Conservation (phyloP, 139 green algal genomes). For the Chlorella ohadii region DNA sequence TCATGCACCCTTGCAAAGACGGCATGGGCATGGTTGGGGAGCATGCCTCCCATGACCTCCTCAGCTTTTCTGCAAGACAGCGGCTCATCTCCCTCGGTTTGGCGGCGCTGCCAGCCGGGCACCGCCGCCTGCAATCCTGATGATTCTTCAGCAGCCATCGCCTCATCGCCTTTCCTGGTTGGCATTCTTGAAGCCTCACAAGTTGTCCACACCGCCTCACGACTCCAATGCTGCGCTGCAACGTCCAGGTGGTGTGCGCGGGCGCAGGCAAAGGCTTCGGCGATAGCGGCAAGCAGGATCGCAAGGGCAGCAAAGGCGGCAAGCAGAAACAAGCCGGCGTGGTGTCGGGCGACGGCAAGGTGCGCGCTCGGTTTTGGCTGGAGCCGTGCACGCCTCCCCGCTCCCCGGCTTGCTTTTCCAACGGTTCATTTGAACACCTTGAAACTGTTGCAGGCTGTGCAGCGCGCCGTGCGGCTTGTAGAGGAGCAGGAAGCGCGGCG, state of each 20-base stretch:
- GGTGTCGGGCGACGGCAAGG: constrained; percentile 22
- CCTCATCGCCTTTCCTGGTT: too few species aligned
- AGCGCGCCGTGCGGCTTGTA: constrained; percentile 28
- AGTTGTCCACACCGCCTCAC: too few species aligned
- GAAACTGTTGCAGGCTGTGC: constrained; percentile 1
- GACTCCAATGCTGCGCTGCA: not conserved
- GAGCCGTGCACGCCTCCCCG: not conserved
- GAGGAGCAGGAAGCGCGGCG: constrained; percentile 15
- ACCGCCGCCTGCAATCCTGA: too few species aligned
- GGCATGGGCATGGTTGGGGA: too few species aligned
- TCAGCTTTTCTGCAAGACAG: too few species aligned
- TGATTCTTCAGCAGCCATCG: too few species aligned
- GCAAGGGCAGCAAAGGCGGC: not conserved
- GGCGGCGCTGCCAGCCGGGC: too few species aligned
- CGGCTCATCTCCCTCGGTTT: too few species aligned
- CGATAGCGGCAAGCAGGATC: not conserved
- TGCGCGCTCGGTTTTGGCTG: not conserved
- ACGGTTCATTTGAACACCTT: not conserved
- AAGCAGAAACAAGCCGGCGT: constrained; percentile 12
- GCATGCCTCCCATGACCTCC: too few species aligned
- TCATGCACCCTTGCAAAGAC: too few species aligned
- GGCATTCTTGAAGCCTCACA: too few species aligned
- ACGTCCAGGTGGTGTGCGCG: not conserved
- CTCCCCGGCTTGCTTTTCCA: not conserved
- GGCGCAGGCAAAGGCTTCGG: constrained; percentile 24